Evolutionary conservation across 139 green algal genomes (phyloP).

Genomic region (Zygnema cylindricum): DNA sequence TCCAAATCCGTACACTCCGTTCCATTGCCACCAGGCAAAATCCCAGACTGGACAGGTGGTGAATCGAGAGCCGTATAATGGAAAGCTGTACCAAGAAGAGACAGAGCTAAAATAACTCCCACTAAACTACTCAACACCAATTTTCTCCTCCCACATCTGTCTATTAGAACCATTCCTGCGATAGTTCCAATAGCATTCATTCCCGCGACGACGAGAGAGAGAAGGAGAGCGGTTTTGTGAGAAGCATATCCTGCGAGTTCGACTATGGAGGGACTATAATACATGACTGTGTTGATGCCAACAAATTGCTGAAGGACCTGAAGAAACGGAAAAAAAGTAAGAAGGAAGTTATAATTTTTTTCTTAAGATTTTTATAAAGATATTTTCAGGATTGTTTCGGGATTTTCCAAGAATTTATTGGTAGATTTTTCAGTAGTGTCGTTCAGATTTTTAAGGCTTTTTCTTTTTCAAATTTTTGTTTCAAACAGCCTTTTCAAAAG

Average conservation of each 20-base stretch:
- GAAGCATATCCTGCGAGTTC: slow-evolving; percentile 72
- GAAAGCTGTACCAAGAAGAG: slow-evolving; percentile 64
- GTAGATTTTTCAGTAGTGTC: too few species aligned
- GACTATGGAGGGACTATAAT: slow-evolving; percentile 78
- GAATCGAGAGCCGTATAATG: slow-evolving; percentile 52
- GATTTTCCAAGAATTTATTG: neutral
- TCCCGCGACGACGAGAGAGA: slow-evolving; percentile 68
- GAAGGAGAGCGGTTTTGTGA: slow-evolving; percentile 70
- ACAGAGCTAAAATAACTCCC: slow-evolving; percentile 64
- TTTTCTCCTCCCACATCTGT: slow-evolving; percentile 65
- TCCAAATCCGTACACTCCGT: neutral
- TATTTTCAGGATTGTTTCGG: neutral
- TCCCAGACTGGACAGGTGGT: slow-evolving; percentile 47
- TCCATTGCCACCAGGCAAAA: neutral
- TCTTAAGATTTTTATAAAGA: neutral
- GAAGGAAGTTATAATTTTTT: neutral
- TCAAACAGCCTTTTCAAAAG: too few species aligned
- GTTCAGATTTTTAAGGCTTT: too few species aligned
- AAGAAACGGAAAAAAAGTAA: neutral
- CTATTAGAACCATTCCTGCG: slow-evolving; percentile 64
- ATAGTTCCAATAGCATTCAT: slow-evolving; percentile 74
- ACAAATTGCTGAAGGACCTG: slow-evolving; percentile 78
- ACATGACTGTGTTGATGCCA: slow-evolving; percentile 86
- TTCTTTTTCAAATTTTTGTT: too few species aligned
- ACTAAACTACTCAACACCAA: slow-evolving; percentile 69